Evolutionary conservation across 108 stramenopile genomes (phyloP).

Genomic region (Cylindrotheca closterium): DNA sequence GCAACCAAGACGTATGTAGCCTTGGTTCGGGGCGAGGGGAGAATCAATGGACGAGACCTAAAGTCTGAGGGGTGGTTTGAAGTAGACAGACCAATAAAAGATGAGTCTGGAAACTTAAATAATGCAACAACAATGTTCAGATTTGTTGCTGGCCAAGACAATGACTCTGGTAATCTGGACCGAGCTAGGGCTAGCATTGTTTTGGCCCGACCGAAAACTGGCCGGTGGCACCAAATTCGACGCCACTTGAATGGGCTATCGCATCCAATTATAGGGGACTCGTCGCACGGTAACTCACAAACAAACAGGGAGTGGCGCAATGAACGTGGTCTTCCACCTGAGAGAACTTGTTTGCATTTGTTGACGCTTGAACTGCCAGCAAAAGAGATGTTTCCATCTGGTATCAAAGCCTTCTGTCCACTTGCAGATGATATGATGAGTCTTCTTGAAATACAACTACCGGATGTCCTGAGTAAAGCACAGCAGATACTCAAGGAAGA

Average conservation of each 20-base stretch:
- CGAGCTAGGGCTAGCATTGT: conserved; percentile 66
- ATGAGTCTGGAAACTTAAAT: conserved; percentile 60
- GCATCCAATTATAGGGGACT: conserved; percentile 87
- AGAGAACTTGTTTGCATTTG: conserved; percentile 74
- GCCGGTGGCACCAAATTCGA: conserved; percentile 90
- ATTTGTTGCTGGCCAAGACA: conserved; percentile 71
- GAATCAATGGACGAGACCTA: conserved; percentile 63
- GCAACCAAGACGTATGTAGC: conserved; percentile 83
- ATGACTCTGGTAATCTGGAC: conserved; percentile 31
- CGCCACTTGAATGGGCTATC: conserved; percentile 76
- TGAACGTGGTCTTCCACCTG: conserved; percentile 56
- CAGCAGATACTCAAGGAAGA: conserved; percentile 41
- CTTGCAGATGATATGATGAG: conserved; percentile 67
- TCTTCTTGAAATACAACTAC: conserved; percentile 56
- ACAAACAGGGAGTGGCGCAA: conserved; percentile 71
- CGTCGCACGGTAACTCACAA: conserved; percentile 66
- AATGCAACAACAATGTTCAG: conserved; percentile 72
- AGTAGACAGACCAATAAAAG: conserved; percentile 68
- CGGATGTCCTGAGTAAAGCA: conserved; percentile 60
- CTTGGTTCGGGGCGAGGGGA: conserved; percentile 80
- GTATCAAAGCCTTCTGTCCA: conserved; percentile 62
- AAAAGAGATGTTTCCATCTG: conserved; percentile 44
- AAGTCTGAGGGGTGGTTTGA: conserved; percentile 70
- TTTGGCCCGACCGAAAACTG: conserved; percentile 69
- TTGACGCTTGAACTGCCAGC: conserved; percentile 53